Conservation (phyloP, 768 basidiomycete species). For the Calocybe indica region DNA sequence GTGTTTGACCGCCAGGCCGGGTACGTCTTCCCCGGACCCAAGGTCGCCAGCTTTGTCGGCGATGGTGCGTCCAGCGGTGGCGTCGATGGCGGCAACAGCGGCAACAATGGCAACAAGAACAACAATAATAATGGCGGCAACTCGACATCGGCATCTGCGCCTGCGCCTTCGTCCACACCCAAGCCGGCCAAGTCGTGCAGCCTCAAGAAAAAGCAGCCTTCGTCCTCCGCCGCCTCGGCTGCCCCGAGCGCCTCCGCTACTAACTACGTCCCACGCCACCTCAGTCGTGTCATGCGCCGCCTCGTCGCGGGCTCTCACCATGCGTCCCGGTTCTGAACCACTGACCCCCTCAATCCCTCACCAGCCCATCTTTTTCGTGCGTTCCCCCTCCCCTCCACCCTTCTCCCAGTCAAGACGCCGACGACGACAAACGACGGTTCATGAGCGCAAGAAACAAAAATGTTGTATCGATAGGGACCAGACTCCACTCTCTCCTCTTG, state of each 20-base stretch:
- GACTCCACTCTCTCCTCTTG: too few relatives aligned
- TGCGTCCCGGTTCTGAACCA: too few relatives aligned
- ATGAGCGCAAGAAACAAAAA: too few relatives aligned
- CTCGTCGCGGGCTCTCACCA: constrained; percentile 9
- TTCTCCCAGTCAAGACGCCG: too few relatives aligned
- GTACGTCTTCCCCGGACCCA: constrained; percentile 49
- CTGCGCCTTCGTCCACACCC: constrained; percentile 7
- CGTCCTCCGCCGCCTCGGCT: constrained; percentile 2
- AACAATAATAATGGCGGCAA: not conserved
- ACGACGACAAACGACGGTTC: too few relatives aligned
- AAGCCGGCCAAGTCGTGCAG: constrained; percentile 12
- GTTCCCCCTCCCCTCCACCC: too few relatives aligned
- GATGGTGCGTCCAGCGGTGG: constrained; percentile 8
- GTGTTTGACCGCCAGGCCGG: constrained; percentile 26
- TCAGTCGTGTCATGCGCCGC: constrained; percentile 24
- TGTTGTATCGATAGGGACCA: too few relatives aligned
- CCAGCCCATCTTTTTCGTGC: too few relatives aligned
- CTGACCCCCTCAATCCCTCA: too few relatives aligned
- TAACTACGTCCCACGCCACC: constrained; percentile 15
- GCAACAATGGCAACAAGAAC: constrained; percentile 1
- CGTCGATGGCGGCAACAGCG: constrained; percentile 3
- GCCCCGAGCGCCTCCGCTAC: constrained; percentile 1
- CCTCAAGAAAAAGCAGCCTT: constrained; percentile 11
- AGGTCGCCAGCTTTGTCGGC: constrained; percentile 34
- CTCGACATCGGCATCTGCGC: constrained; percentile 8